Percentiles rank a stretch among this genome's conserved stretches.
phyloP scores from a whole-genome alignment of 768 basidiomycete species.

The Royoungia palumana region DNA sequence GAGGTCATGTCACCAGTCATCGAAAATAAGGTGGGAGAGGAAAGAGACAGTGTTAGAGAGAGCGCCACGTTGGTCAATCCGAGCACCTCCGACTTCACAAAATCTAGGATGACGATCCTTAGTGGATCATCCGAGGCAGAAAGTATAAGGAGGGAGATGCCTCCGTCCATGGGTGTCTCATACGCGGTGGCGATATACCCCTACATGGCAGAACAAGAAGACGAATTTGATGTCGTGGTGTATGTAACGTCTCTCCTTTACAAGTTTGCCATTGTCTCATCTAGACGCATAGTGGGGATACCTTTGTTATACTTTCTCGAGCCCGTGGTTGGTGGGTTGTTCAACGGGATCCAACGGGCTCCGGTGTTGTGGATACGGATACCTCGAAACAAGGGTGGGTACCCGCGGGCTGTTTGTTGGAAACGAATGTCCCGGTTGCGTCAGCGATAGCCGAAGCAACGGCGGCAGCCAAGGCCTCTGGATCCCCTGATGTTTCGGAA shows the following conservation, averaged over 20 bases:
- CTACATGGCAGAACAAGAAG: constrained; percentile 97
- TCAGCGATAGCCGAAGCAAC: constrained; percentile 82
- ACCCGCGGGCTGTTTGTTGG: constrained; percentile 93
- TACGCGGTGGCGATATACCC: constrained; percentile 99
- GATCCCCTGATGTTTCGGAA: constrained; percentile 37
- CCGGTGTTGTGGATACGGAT: constrained; percentile 74
- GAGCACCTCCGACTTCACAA: constrained; percentile 27
- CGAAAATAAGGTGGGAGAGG: constrained; percentile 47
- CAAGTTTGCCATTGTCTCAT: constrained; percentile 2
- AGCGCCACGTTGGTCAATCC: constrained; percentile 32
- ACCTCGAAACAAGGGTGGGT: constrained; percentile 92
- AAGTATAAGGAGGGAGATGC: constrained; percentile 40
- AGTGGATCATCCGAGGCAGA: constrained; percentile 31
- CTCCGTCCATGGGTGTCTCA: constrained; percentile 57
- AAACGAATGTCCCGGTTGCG: constrained; percentile 88
- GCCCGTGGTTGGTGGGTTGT: constrained; percentile 99
- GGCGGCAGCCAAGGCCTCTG: constrained; percentile 51
- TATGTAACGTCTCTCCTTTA: constrained; percentile 41
- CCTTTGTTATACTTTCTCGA: constrained; percentile 88
- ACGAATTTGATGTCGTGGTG: constrained; percentile 98
- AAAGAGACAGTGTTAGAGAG: constrained; percentile 37
- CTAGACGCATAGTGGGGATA: constrained; percentile 64
- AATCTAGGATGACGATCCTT: constrained; percentile 13
- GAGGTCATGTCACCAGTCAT: constrained; percentile 62
- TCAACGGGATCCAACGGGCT: constrained; percentile 86